phyloP scores from a whole-genome alignment of 768 basidiomycete species.

The Boletus barrowsii region DNA sequence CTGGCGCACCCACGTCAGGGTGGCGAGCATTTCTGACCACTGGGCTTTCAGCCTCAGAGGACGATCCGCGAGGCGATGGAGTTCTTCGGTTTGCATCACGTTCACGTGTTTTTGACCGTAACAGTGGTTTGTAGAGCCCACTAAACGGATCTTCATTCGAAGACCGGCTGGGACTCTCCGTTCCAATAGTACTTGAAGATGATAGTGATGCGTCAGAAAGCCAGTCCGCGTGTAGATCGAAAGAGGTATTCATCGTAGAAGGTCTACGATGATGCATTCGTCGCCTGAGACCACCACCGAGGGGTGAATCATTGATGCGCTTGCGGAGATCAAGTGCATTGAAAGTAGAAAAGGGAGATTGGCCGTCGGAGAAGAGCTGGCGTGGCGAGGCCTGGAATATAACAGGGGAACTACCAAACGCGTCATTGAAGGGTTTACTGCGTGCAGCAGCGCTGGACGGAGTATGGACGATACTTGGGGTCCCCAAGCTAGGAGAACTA shows the following conservation, averaged over 20 bases:
- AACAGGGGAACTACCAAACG: constrained; percentile 34
- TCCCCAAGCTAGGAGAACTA: constrained; percentile 30
- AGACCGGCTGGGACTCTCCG: constrained; percentile 27
- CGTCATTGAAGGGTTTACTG: constrained; percentile 27
- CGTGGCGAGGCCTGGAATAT: constrained; percentile 43
- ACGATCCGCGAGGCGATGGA: constrained; percentile 20
- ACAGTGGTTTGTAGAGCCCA: constrained; percentile 40
- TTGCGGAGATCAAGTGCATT: constrained; percentile 33
- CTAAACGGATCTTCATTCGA: constrained; percentile 45
- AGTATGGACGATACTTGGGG: constrained; percentile 30
- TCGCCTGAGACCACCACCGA: constrained; percentile 32
- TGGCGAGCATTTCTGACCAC: constrained; percentile 36
- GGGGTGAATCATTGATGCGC: constrained; percentile 48
- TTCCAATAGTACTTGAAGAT: constrained; percentile 18
- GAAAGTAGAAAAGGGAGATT: constrained; percentile 32
- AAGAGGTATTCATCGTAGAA: constrained; percentile 27
- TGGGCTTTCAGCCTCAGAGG: constrained; percentile 48
- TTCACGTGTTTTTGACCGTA: constrained; percentile 9
- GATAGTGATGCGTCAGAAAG: constrained; percentile 31
- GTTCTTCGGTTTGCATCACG: constrained; percentile 10
- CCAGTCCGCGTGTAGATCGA: constrained; percentile 27
- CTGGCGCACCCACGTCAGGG: constrained; percentile 19
- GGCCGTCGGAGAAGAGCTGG: constrained; percentile 36
- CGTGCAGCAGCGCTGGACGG: constrained; percentile 26
- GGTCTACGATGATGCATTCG: constrained; percentile 29